Conservation (phyloP, 176 grass and related monocot genomes). For the Chrysopogon serrulatus region DNA sequence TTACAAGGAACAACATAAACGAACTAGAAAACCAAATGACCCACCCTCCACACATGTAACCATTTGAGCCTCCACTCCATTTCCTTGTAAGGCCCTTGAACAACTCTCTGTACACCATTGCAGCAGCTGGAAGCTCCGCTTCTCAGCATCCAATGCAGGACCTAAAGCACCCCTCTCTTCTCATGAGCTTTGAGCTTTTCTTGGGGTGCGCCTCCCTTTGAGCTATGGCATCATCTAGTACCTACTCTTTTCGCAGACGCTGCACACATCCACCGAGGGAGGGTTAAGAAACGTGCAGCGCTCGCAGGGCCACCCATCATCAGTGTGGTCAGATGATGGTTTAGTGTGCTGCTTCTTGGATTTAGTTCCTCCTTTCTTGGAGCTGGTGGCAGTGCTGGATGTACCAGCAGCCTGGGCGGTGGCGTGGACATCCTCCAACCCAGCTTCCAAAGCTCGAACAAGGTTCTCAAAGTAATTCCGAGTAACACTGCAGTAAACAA, state of each 20-base stretch:
- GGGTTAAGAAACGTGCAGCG: constrained; percentile 57
- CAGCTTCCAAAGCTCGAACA: constrained; percentile 76
- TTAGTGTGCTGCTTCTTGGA: constrained; percentile 36
- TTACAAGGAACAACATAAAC: constrained; percentile 23
- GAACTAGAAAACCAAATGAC: neutral
- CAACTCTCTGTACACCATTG: constrained; percentile 11
- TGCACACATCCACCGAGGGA: constrained; percentile 31
- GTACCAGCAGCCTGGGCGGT: constrained; percentile 32
- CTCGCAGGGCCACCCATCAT: constrained; percentile 57
- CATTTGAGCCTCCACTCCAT: neutral
- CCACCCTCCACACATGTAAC: neutral
- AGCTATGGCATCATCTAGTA: constrained; percentile 10
- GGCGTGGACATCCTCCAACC: constrained; percentile 62
- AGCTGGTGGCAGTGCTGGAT: constrained; percentile 34
- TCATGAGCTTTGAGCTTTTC: constrained; percentile 16
- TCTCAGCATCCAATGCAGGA: neutral
- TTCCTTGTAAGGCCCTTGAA: neutral
- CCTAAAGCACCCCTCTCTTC: neutral
- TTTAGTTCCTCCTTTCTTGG: constrained; percentile 42
- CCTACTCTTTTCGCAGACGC: constrained; percentile 15
- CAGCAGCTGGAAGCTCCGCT: constrained; percentile 11
- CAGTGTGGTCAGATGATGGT: constrained; percentile 29
- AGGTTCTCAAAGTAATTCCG: constrained; percentile 93
- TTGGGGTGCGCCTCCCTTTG: neutral
- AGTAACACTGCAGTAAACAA: constrained; percentile 55